Evolutionary conservation across 352 stramenopile genomes (phyloP).

Genomic region (Phytophthora europaea): DNA sequence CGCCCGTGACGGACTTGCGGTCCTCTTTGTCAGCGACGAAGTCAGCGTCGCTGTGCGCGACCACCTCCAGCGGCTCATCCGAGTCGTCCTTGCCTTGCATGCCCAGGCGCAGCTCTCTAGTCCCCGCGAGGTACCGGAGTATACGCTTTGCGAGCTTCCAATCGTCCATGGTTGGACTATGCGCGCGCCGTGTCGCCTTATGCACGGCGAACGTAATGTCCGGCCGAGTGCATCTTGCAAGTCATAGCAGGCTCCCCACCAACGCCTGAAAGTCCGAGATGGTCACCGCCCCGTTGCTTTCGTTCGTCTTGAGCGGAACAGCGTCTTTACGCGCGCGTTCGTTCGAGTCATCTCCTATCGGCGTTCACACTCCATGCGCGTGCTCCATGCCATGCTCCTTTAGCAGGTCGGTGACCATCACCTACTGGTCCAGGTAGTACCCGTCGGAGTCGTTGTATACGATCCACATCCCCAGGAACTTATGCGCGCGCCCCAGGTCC

Average conservation of each 20-base stretch:
- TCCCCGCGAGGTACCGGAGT: slow-evolving; percentile 18
- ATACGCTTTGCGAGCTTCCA: slow-evolving; percentile 25
- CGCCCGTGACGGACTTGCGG: slow-evolving; percentile 35
- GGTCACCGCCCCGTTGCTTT: slow-evolving; percentile 15
- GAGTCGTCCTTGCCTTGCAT: background rate
- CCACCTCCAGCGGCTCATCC: background rate
- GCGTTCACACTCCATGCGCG: slow-evolving; percentile 24
- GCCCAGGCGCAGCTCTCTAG: slow-evolving; percentile 9
- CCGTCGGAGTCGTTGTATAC: slow-evolving; percentile 8
- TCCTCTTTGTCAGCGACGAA: slow-evolving; percentile 31
- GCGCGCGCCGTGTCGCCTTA: slow-evolving; percentile 6
- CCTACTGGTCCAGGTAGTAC: slow-evolving; percentile 33
- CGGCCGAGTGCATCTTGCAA: slow-evolving; percentile 35
- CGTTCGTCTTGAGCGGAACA: background rate
- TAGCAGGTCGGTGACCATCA: slow-evolving; percentile 30
- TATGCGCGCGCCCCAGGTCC: slow-evolving; percentile 28
- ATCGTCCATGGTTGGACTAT: slow-evolving; percentile 17
- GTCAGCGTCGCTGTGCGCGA: slow-evolving; percentile 31
- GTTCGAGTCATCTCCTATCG: slow-evolving; percentile 18
- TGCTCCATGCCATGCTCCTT: slow-evolving; percentile 20
- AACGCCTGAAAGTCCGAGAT: slow-evolving; percentile 43
- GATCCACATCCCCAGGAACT: slow-evolving; percentile 43
- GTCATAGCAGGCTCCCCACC: slow-evolving; percentile 42
- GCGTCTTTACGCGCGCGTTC: background rate
- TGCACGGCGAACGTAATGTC: slow-evolving; percentile 44